Percentiles rank a stretch among this genome's conserved stretches.
phyloP scores from a whole-genome alignment of 345 rosid genomes.

The Camelina laxa region DNA sequence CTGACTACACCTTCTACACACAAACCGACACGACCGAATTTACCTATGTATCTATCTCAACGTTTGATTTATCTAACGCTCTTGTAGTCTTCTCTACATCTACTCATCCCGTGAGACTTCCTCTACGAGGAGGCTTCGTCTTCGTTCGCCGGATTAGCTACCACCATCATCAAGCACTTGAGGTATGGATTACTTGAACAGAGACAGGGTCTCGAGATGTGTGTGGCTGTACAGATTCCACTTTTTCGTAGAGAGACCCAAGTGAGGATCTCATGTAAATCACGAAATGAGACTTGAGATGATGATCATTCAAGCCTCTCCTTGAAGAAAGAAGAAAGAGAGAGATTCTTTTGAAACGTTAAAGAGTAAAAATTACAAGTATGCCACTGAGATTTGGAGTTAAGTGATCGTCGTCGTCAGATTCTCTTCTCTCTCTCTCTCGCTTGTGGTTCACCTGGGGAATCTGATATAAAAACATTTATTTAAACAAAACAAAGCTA shows the following conservation, averaged over 20 bases:
- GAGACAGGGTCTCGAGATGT: slow-evolving; percentile 44
- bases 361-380: slow-evolving; percentile 4
- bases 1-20: no score
- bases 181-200: slow-evolving; percentile 13
- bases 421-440: not conserved
- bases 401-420: slow-evolving; percentile 3
- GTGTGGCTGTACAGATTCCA: slow-evolving; percentile 54
- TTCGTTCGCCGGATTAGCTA: not conserved
- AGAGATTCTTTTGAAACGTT: slow-evolving; percentile 17
- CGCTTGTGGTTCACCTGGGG: not conserved
- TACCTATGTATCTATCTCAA: no score
- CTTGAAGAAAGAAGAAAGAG: not conserved
- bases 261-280: slow-evolving; percentile 59
- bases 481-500: not conserved
- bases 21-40: no score
- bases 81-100: no score
- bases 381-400: slow-evolving; percentile 29
- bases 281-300: slow-evolving; percentile 19
- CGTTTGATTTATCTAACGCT: no score
- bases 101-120: no score
- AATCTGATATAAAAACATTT: not conserved
- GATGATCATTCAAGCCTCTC: slow-evolving; percentile 47
- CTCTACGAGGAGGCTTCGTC: slow-evolving; percentile 7
- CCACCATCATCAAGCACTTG: not conserved
- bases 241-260: slow-evolving; percentile 47